phyloP scores from a whole-genome alignment of 805 yeast species.

The Saturnispora diversa region DNA sequence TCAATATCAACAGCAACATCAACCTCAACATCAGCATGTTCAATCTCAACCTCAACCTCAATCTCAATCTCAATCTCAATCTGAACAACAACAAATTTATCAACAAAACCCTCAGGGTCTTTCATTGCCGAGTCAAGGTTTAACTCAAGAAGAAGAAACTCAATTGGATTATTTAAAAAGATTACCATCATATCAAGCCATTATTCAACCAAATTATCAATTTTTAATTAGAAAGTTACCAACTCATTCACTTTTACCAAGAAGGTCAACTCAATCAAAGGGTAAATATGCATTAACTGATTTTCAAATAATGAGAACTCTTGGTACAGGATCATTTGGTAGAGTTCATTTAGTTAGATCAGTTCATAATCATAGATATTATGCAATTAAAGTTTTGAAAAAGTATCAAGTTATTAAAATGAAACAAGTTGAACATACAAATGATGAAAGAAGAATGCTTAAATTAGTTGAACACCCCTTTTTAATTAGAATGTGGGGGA shows the following conservation, averaged over 20 bases:
- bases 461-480: constrained; percentile 53
- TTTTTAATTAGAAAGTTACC: constrained; percentile 23
- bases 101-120: constrained; percentile 3
- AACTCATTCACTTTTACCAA: constrained; percentile 26
- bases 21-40: neutral
- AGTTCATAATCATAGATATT: constrained; percentile 50
- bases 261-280: constrained; percentile 38
- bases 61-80: constrained; percentile 9
- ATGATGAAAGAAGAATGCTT: constrained; percentile 53
- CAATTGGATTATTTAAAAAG: constrained; percentile 27
- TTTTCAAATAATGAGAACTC: constrained; percentile 47
- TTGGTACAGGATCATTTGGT: constrained; percentile 58
- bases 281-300: constrained; percentile 51
- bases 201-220: constrained; percentile 28
- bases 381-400: constrained; percentile 52
- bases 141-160: constrained; percentile 24
- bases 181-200: constrained; percentile 32
- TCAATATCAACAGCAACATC: constrained; percentile 4
- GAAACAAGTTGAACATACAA: constrained; percentile 59
- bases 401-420: constrained; percentile 50
- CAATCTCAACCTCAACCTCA: constrained; percentile 10
- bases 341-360: constrained; percentile 51
- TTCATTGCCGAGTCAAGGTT: constrained; percentile 9
- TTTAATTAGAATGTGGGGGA: constrained; percentile 60
- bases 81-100: constrained; percentile 7